Evolutionary conservation across 2,329 filamentous ascomycete species (phyloP), one percentile per base, ranked within the genome.

Genomic region (Pseudocercospora musae): DNA sequence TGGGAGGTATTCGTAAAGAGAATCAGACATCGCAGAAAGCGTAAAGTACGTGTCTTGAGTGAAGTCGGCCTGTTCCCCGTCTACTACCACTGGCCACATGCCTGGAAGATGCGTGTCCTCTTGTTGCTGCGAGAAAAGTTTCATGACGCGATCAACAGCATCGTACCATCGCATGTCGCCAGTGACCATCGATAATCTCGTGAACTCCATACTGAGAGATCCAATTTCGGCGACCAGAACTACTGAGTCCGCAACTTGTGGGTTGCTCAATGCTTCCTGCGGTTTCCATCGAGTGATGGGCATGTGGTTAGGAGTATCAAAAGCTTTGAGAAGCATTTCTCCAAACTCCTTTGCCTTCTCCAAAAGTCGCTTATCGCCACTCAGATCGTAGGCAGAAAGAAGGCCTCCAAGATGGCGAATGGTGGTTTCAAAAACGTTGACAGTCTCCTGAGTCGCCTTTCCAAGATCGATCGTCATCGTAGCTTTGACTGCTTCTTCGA

Each of bases 341-440:
- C 75, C 75, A 54, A 77, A 74, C 46, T 77, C 74, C 9, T 65
- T 68, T 1, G 75, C 75, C 65, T 76, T 77, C n/a, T 68, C 66
- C 27, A 77, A 68, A 3, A 76, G 67, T 44, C 72, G 62, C 53
- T 70, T 67, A 58, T 76, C 75, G 21, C 69, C 72, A 63, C 73
- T 75, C 23, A 77, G 54, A 46, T 77, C 75, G 59, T 76, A 77
- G 2, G 72, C 74, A 6, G 74, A 59, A 2, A 77, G 64, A 44
- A 77, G 70, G 9, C 75, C 75, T 1, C 75, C 75, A 23, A 77
- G 63, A 65, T 77, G 74, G n/a, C 75, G 67, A 73, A 82, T 82
- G 20, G 78, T 82, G 0, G 80, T 82, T 65, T 82, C 80, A 61
- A 82, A 81, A 4, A 82, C 76, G 60, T 82, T 82, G 67, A 82